These are phyloP conservation scores for Camelina laxa DNA, from an alignment of 345 rosid genomes.

Conservation along the genomic window DNA sequence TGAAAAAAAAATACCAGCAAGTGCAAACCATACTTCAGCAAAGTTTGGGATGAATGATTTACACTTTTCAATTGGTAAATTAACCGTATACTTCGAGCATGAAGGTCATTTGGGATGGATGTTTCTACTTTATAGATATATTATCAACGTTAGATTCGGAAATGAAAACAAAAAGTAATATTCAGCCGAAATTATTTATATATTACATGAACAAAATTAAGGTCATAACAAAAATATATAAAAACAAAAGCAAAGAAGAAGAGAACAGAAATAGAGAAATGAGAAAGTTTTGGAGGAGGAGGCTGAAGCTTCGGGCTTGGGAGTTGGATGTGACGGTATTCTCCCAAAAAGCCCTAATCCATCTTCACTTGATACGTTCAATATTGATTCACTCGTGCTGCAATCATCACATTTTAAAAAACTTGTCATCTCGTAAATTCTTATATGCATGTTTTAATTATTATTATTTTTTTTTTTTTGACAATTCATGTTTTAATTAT, in stretches of 20 bases:
- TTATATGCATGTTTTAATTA: neutral
- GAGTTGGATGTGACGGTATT: constrained; percentile 43
- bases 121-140: too few relatives aligned
- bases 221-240: neutral
- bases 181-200: too few relatives aligned
- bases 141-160: too few relatives aligned
- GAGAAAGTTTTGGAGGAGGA: constrained; percentile 18
- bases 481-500: neutral
- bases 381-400: constrained; percentile 45
- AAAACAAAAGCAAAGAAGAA: constrained; percentile 29
- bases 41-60: too few relatives aligned
- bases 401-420: constrained; percentile 4
- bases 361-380: constrained; percentile 45
- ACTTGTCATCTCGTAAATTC: constrained; percentile 12
- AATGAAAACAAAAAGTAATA: too few relatives aligned
- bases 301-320: constrained; percentile 45
- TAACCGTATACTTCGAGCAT: too few relatives aligned
- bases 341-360: constrained; percentile 44
- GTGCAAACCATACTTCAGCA: too few relatives aligned
- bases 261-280: constrained; percentile 19
- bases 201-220: too few relatives aligned
- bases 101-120: too few relatives aligned
- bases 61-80: too few relatives aligned
- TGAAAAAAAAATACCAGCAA: too few relatives aligned
- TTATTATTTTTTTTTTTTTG: too few relatives aligned